Percentiles rank a stretch among this genome's conserved stretches.
Conservation (phyloP, 108 stramenopile species). For the Schizochytrium sp. region DNA sequence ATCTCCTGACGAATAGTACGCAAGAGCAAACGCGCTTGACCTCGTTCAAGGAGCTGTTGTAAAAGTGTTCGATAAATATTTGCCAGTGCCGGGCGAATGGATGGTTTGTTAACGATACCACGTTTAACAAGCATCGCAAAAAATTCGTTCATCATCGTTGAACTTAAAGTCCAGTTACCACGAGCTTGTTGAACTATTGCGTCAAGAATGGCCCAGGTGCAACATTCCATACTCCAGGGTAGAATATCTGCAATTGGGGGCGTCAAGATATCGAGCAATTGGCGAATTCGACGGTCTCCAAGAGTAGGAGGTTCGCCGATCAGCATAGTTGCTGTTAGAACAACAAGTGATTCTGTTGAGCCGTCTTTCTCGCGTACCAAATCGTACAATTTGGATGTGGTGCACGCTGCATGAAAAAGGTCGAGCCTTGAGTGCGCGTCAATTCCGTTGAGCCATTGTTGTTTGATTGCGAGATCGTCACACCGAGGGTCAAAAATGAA, state of each 20-base stretch:
- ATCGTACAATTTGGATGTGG: not conserved
- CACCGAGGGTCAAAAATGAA: conserved; percentile 1
- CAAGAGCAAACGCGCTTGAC: not conserved
- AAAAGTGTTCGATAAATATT: not conserved
- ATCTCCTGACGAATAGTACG: not conserved
- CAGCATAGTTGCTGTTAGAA: conserved; percentile 20
- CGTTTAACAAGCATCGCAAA: not conserved
- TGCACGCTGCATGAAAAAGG: conserved; percentile 27
- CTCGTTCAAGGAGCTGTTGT: not conserved
- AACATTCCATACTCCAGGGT: conserved; percentile 31
- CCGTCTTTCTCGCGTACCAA: not conserved
- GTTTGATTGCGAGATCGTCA: conserved; percentile 21
- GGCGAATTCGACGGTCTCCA: not conserved
- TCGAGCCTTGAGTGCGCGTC: conserved; percentile 7
- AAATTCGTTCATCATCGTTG: not conserved
- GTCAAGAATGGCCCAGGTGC: conserved; percentile 15
- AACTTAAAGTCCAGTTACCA: not conserved
- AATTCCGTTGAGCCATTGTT: not conserved
- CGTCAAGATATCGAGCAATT: not conserved
- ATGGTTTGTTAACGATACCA: not conserved
- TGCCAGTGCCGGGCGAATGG: not conserved
- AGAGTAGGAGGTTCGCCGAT: conserved; percentile 19
- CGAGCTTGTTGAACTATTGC: not conserved
- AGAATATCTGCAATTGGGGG: not conserved
- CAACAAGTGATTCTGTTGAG: not conserved